Base-by-base conservation (phyloP, 139 green algal species). In the Auxenochlorella pyrenoidosa region DNA sequence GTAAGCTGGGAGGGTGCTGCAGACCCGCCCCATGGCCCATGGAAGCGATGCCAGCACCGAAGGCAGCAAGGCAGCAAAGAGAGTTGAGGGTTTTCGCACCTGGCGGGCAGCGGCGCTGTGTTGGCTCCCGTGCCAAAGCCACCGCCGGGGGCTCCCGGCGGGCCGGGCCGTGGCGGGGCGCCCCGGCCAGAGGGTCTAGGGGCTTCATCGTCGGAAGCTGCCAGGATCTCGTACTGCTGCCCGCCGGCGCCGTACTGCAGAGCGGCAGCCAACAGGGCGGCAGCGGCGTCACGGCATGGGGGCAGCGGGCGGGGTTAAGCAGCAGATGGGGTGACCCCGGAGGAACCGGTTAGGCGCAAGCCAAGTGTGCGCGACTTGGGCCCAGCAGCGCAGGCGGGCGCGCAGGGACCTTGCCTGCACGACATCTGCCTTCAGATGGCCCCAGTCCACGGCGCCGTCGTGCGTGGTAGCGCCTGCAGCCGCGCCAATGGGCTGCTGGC, bases 391-490 rank as follows among this genome's bases (percentile, higher is more conserved):
- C 47, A 54, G 8, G 10, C 8, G 8, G 10, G 10, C 10, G 47
- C 47, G 41, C 73, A 59, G 5, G 13, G 15, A 3, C 21, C 79
- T 32, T 34, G 68, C 73, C 73, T 88, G 73, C 81, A 87, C 75
- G 40, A 90, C 86, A 38, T 90, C 86, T 1, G 86, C 86, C 79
- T 87, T 87, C 1, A 90, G 43, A 34, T 90, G 86, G 41, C 86
- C 86, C 86, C 86, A 90, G 26, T 90, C 86, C n/a, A 90, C 79
- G 15, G n/a, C 66, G n/a, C 65, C 79, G 5, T 77, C 73, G 22
- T 90, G 79, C 0, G 86, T 41, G 26, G 44, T 51, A 32, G 41
- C 54, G 3, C 71, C 86, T 5, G 79, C 86, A 2, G 63, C 32
- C 2, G 86, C 66, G 3, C 86, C 86, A 38, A 90, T 90, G 19